These are phyloP conservation scores for Neocatenulostroma microsporum DNA, from an alignment of 2,329 filamentous ascomycete genomes.

Conservation along the genomic window DNA sequence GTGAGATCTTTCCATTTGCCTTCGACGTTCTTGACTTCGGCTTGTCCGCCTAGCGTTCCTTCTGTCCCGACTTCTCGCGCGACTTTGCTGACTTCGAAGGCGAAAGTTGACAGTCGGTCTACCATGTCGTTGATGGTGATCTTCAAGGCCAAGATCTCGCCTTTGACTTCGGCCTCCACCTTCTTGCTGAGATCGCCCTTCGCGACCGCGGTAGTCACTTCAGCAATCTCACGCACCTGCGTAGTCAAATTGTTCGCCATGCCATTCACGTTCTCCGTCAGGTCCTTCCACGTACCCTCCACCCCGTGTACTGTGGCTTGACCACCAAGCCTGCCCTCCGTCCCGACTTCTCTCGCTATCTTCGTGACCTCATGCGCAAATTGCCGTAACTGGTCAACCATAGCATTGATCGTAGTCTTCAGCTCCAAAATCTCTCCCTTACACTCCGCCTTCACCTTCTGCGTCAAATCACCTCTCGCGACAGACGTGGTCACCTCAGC, in stretches of 20 bases:
- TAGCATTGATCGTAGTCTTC: slow-evolving; percentile 46
- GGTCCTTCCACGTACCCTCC: slow-evolving; percentile 47
- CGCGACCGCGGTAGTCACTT: slow-evolving; percentile 47
- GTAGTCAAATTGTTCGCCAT: slow-evolving; percentile 44
- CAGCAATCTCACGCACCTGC: slow-evolving; percentile 47
- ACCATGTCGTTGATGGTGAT: slow-evolving; percentile 73
- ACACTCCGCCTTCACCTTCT: slow-evolving; percentile 46
- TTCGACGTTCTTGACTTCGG: slow-evolving; percentile 57
- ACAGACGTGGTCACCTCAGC: slow-evolving; percentile 47
- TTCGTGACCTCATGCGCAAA: slow-evolving; percentile 49
- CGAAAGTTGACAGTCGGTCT: slow-evolving; percentile 55
- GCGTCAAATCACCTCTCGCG: slow-evolving; percentile 44
- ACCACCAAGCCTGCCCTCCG: slow-evolving; percentile 44
- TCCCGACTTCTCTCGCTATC: slow-evolving; percentile 46
- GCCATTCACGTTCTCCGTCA: slow-evolving; percentile 47
- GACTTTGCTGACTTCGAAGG: slow-evolving; percentile 59
- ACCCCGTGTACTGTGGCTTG: slow-evolving; percentile 47
- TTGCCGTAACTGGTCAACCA: slow-evolving; percentile 47
- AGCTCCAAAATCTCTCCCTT: slow-evolving; percentile 46
- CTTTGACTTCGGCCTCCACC: slow-evolving; percentile 45
- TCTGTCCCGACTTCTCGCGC: slow-evolving; percentile 58
- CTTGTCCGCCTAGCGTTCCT: slow-evolving; percentile 56
- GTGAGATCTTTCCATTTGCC: slow-evolving; percentile 61
- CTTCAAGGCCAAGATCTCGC: slow-evolving; percentile 58
- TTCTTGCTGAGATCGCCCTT: slow-evolving; percentile 46